phyloP scores from a whole-genome alignment of 768 basidiomycete genomes.

The Rhizopogon roseolus region DNA sequence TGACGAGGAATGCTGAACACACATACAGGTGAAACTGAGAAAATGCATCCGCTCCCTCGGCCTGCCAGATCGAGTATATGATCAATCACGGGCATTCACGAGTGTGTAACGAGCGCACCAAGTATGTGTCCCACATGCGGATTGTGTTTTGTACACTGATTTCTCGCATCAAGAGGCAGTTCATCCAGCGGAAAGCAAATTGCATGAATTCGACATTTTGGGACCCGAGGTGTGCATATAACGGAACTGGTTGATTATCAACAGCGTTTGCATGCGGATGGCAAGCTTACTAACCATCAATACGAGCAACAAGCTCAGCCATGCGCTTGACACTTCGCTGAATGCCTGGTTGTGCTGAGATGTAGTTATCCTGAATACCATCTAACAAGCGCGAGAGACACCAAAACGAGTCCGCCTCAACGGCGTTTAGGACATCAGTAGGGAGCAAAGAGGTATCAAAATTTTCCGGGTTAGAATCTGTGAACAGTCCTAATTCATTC shows the following conservation, averaged over 20 bases:
- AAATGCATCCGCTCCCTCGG: slow-evolving; percentile 96
- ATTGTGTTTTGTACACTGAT: slow-evolving; percentile 96
- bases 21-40: slow-evolving; percentile 99
- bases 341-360: slow-evolving; percentile 94
- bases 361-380: slow-evolving; percentile 98
- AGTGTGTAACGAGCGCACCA: slow-evolving; percentile 49
- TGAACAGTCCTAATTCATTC: slow-evolving; percentile 3
- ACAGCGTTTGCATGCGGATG: neutral
- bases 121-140: slow-evolving; percentile 99
- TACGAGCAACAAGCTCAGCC: slow-evolving; percentile 87
- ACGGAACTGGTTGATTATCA: slow-evolving; percentile 50
- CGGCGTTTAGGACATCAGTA: slow-evolving; percentile 63
- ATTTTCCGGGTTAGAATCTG: slow-evolving; percentile 87
- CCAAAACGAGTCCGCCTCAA: slow-evolving; percentile 99
- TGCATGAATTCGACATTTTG: slow-evolving; percentile 99
- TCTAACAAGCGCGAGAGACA: slow-evolving; percentile 92
- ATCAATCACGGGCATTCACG: neutral
- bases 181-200: slow-evolving; percentile 99
- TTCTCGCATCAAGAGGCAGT: slow-evolving; percentile 96
- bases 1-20: slow-evolving; percentile 93
- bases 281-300: slow-evolving; percentile 61
- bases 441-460: slow-evolving; percentile 82
- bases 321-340: slow-evolving; percentile 90
- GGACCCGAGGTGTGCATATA: slow-evolving; percentile 79
- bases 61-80: slow-evolving; percentile 41